Conservation (phyloP, 2,329 filamentous ascomycete genomes). For the Ophiostoma pallidulum region DNA sequence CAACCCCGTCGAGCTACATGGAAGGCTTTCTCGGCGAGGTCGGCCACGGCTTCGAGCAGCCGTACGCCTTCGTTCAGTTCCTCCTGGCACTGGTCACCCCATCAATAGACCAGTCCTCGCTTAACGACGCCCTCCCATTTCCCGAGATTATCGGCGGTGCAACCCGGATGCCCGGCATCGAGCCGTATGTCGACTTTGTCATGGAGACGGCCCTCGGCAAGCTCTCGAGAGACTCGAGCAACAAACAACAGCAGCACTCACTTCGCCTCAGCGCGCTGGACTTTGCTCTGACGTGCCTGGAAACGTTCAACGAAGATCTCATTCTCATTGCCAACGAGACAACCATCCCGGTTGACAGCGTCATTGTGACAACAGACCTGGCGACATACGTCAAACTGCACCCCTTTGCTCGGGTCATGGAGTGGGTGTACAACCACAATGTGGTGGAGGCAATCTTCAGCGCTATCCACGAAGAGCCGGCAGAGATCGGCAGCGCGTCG, state of each 20-base stretch:
- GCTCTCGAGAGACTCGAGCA: constrained; percentile 36
- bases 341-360: constrained; percentile 62
- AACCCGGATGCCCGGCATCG: constrained; percentile 72
- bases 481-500: constrained; percentile 60
- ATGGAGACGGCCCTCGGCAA: constrained; percentile 67
- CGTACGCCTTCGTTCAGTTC: constrained; percentile 72
- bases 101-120: constrained; percentile 45
- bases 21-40: constrained; percentile 65
- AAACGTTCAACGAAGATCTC: constrained; percentile 88
- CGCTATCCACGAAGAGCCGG: constrained; percentile 65
- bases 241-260: constrained; percentile 60
- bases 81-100: constrained; percentile 64
- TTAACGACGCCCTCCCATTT: constrained; percentile 74
- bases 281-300: constrained; percentile 70
- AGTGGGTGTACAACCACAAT: constrained; percentile 94
- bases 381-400: constrained; percentile 76
- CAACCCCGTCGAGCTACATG: constrained; percentile 32
- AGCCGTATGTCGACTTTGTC: constrained; percentile 86
- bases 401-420: constrained; percentile 90
- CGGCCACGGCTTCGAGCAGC: constrained; percentile 71
- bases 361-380: constrained; percentile 65
- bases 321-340: constrained; percentile 77
- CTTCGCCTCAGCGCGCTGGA: constrained; percentile 73
- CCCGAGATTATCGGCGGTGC: constrained; percentile 73
- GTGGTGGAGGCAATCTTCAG: constrained; percentile 72